phyloP scores from a whole-genome alignment of 2,329 filamentous ascomycete genomes.

The Claviceps digitariae region DNA sequence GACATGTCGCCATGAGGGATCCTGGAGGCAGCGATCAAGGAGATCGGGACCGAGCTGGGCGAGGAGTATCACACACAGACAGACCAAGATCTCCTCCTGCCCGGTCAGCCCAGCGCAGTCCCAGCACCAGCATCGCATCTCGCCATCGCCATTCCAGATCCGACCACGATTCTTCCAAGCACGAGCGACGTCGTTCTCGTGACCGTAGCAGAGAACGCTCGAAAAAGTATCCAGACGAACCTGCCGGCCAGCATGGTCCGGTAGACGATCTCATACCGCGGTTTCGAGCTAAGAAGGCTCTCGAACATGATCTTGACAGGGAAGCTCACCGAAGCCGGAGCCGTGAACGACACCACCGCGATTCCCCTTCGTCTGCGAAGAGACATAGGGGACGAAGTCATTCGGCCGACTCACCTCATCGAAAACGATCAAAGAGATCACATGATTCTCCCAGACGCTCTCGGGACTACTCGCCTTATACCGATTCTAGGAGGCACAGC shows the following conservation, averaged over 20 bases:
- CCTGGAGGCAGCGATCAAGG: conserved; percentile 21
- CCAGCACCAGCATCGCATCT: conserved; percentile 14
- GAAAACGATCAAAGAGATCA: conserved; percentile 26
- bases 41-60: conserved; percentile 23
- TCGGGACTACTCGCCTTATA: conserved; percentile 26
- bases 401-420: conserved; percentile 22
- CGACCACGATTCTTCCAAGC: conserved; percentile 17
- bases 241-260: conserved; percentile 16
- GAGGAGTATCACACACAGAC: conserved; percentile 19
- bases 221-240: conserved; percentile 14
- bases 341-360: conserved; percentile 18
- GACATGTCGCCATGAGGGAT: conserved; percentile 29
- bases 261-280: conserved; percentile 25
- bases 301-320: conserved; percentile 17
- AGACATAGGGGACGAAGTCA: conserved; percentile 28
- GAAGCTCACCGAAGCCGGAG: conserved; percentile 22
- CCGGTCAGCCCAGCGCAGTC: conserved; percentile 17
- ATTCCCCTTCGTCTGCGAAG: conserved; percentile 27
- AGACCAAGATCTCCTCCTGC: conserved; percentile 20
- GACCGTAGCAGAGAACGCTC: conserved; percentile 24
- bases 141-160: conserved; percentile 21
- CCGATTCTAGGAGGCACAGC: conserved; percentile 16
- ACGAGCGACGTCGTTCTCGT: conserved; percentile 24
- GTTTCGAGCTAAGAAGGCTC: conserved; percentile 20
- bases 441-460: conserved; percentile 25